Evolutionary conservation across 1,139 yeast genomes (phyloP).

Genomic region (Diutina rugosa): DNA sequence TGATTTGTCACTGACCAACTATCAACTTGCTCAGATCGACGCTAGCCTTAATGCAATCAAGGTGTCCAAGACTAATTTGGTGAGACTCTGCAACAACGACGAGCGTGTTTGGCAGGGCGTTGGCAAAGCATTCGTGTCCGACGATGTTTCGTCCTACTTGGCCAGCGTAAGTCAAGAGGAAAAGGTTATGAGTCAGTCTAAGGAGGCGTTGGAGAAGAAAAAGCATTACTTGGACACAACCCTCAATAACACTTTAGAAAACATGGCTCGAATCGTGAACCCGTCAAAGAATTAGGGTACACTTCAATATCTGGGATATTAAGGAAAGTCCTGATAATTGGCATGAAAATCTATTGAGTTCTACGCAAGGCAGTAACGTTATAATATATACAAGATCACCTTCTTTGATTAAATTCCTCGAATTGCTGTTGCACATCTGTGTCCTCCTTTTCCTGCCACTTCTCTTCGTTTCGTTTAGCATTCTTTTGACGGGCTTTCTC

Average conservation of each 20-base stretch:
- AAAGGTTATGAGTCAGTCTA: conserved; percentile 40
- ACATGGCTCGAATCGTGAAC: conserved; percentile 38
- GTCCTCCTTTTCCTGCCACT: background rate
- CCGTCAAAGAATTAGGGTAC: background rate
- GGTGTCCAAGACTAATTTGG: conserved; percentile 43
- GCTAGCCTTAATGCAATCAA: conserved; percentile 48
- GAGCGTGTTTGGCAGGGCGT: conserved; percentile 72
- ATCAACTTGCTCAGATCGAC: conserved; percentile 43
- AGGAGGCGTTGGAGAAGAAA: conserved; percentile 53
- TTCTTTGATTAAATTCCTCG: background rate
- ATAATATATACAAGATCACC: background rate
- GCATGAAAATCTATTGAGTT: background rate
- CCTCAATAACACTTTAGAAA: conserved; percentile 57
- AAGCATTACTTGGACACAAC: conserved; percentile 65
- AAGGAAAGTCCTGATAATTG: background rate
- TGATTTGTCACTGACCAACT: conserved; percentile 50
- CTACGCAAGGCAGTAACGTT: background rate
- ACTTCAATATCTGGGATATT: background rate
- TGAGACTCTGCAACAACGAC: conserved; percentile 20
- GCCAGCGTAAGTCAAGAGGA: conserved; percentile 38
- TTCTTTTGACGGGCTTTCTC: conserved; percentile 38
- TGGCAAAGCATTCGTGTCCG: conserved; percentile 57
- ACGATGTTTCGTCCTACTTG: conserved; percentile 33
- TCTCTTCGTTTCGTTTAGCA: background rate
- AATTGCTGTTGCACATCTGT: background rate